Percentiles rank a stretch among this genome's conserved stretches.
Conservation (phyloP, 2,329 filamentous ascomycete species). For the Akanthomyces dipterigenus region DNA sequence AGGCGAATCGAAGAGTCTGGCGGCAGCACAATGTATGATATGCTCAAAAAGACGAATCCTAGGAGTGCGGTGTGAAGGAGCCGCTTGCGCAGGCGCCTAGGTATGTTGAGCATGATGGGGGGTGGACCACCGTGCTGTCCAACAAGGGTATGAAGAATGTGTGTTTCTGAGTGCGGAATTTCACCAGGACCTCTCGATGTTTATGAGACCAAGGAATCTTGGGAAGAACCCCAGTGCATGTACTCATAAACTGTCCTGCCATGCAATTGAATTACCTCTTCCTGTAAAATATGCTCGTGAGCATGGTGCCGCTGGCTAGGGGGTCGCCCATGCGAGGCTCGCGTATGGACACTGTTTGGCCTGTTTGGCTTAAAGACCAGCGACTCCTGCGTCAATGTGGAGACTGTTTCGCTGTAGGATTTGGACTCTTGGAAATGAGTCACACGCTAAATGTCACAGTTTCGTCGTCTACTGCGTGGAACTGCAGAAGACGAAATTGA, state of each 20-base stretch:
- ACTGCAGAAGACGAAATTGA: not conserved
- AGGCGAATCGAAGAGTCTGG: slow-evolving; percentile 27
- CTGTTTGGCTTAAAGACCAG: no score
- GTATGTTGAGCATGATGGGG: slow-evolving; percentile 18
- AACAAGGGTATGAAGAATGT: not conserved
- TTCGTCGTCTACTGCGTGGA: not conserved
- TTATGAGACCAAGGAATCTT: not conserved
- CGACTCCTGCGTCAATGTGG: not conserved
- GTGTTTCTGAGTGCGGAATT: not conserved
- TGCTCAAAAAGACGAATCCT: slow-evolving; percentile 19
- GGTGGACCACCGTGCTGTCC: not conserved
- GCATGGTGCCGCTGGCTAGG: not conserved
- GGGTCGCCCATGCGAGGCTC: not conserved
- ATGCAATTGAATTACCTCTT: not conserved
- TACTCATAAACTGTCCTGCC: not conserved
- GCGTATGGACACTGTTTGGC: not conserved
- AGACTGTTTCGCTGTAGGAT: no score
- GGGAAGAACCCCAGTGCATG: not conserved
- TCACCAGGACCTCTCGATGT: not conserved
- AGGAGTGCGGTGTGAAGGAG: slow-evolving; percentile 19
- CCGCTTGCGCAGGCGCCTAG: slow-evolving; percentile 24
- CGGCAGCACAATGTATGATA: slow-evolving; percentile 25
- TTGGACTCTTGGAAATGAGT: not conserved
- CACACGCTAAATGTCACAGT: not conserved
- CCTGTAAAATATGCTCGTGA: not conserved